phyloP scores from a whole-genome alignment of 352 stramenopile species.

The Pilasporangium apinafurcum region DNA sequence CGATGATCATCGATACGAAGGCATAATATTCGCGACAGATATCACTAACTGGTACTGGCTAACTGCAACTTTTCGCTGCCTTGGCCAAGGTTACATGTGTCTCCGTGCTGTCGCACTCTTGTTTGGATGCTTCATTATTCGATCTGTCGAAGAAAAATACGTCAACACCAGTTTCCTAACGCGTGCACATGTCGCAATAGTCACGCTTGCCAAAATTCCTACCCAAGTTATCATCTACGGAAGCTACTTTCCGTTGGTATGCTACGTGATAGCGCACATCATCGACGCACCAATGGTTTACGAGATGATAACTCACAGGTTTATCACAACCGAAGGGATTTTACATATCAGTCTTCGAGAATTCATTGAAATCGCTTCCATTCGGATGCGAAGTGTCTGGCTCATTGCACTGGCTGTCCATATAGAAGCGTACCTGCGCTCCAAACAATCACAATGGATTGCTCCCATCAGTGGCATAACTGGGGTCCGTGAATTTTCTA shows the following conservation, averaged over 20 bases:
- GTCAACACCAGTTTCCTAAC: background rate
- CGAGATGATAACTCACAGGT: conserved; percentile 4
- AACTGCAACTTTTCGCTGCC: conserved; percentile 16
- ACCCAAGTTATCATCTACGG: conserved; percentile 14
- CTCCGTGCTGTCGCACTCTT: background rate
- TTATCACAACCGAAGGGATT: conserved; percentile 5
- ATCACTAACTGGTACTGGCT: conserved; percentile 23
- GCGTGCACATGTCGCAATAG: background rate
- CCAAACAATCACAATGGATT: conserved; percentile 5
- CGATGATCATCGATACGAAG: conserved; percentile 22
- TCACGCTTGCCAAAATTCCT: conserved; percentile 6
- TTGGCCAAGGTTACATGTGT: conserved; percentile 33
- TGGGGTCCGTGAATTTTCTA: conserved; percentile 11
- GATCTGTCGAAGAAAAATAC: conserved; percentile 7
- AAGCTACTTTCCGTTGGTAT: conserved; percentile 11
- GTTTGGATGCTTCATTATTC: conserved; percentile 3
- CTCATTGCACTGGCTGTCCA: conserved; percentile 11
- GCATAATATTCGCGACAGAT: conserved; percentile 22
- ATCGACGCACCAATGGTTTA: conserved; percentile 16
- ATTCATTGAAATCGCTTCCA: conserved; percentile 4
- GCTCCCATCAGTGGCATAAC: conserved; percentile 6
- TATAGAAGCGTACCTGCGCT: conserved; percentile 1
- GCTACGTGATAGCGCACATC: conserved; percentile 12
- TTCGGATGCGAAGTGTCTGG: conserved; percentile 9
- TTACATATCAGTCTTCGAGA: conserved; percentile 1